Evolutionary conservation across 2,329 filamentous ascomycete genomes (phyloP).

Genomic region (Nemania diffusa): DNA sequence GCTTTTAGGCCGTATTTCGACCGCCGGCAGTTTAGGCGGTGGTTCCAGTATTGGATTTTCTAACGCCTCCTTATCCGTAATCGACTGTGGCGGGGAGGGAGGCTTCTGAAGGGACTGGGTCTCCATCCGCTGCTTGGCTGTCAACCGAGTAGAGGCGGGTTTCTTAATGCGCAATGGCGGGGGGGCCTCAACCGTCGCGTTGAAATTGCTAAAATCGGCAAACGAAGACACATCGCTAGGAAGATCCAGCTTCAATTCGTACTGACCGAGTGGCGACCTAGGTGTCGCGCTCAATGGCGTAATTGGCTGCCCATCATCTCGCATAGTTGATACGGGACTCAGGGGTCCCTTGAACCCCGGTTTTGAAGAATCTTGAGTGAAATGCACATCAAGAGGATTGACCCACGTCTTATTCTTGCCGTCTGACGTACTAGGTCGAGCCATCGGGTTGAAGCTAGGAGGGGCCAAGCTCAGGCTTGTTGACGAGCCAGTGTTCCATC

Average conservation of each 20-base stretch:
- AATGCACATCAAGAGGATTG: constrained; percentile 61
- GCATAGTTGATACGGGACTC: constrained; percentile 19
- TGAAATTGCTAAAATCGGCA: constrained; percentile 44
- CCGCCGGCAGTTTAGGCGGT: constrained; percentile 31
- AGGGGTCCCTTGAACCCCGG: constrained; percentile 33
- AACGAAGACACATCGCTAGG: constrained; percentile 45
- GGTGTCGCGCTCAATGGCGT: constrained; percentile 41
- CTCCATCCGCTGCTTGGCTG: constrained; percentile 15
- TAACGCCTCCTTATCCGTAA: constrained; percentile 41
- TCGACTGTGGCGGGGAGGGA: constrained; percentile 52
- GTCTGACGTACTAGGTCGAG: constrained; percentile 49
- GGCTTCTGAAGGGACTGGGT: constrained; percentile 41
- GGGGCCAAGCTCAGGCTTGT: constrained; percentile 48
- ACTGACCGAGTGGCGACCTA: constrained; percentile 56
- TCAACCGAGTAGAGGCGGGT: constrained; percentile 32
- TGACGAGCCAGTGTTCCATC: constrained; percentile 51
- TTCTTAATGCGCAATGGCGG: constrained; percentile 42
- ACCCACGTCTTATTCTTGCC: constrained; percentile 54
- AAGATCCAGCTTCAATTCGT: constrained; percentile 51
- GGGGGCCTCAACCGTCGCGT: constrained; percentile 39
- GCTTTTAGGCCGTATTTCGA: constrained; percentile 39
- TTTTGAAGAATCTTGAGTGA: constrained; percentile 47
- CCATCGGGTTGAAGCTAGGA: constrained; percentile 47
- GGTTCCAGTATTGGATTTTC: constrained; percentile 32
- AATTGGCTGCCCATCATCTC: constrained; percentile 28